Conservation (phyloP, 1,139 yeast genomes). For the Protomyces pachydermus region DNA sequence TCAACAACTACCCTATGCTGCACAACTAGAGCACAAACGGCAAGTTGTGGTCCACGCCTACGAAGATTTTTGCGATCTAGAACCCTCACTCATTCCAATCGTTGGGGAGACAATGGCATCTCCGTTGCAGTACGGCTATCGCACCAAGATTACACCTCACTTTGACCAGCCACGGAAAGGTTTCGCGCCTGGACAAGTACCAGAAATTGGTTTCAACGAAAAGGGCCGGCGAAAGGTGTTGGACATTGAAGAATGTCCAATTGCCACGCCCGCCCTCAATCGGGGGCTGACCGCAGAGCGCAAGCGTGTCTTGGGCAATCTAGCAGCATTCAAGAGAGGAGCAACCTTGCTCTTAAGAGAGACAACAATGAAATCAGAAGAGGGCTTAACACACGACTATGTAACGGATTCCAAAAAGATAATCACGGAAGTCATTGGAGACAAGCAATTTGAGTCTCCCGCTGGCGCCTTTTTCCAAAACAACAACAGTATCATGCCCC, state of each 20-base stretch:
- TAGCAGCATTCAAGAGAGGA: constrained; percentile 61
- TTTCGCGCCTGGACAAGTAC: constrained; percentile 39
- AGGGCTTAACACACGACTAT: not conserved
- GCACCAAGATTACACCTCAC: constrained; percentile 95
- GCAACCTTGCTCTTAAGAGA: constrained; percentile 85
- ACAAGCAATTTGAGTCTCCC: constrained; percentile 69
- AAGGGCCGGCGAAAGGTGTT: constrained; percentile 70
- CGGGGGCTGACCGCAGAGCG: constrained; percentile 72
- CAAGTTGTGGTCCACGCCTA: constrained; percentile 78
- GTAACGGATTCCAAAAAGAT: constrained; percentile 66
- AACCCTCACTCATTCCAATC: constrained; percentile 48
- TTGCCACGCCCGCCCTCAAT: constrained; percentile 77
- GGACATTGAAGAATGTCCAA: constrained; percentile 89
- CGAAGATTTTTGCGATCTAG: constrained; percentile 59
- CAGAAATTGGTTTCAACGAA: constrained; percentile 78
- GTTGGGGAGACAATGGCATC: constrained; percentile 68
- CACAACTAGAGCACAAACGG: constrained; percentile 67
- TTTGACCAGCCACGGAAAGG: constrained; percentile 68
- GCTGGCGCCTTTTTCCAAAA: constrained; percentile 90
- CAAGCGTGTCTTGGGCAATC: constrained; percentile 48
- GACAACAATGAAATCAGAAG: constrained; percentile 48
- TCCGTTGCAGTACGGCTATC: constrained; percentile 68
- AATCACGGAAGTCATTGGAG: constrained; percentile 71
- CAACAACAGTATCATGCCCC: constrained; percentile 82
- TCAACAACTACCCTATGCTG: constrained; percentile 67